Evolutionary conservation across 257 asterid species (phyloP), one percentile per base, ranked within the genome.

Genomic region (Hygrophila difformis): DNA sequence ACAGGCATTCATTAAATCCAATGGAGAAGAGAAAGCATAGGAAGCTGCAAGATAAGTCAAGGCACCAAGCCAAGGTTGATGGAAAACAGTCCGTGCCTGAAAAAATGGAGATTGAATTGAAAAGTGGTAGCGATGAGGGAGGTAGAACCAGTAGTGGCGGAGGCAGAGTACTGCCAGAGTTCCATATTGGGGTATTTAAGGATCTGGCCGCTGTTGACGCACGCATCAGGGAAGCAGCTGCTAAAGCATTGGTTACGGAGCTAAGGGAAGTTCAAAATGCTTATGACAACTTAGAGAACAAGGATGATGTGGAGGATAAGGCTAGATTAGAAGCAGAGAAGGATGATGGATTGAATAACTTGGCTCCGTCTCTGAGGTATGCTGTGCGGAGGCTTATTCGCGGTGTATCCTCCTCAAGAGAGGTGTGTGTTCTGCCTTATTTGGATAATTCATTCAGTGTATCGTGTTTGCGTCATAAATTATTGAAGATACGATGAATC

Each of bases 341-440:
- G 71, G 92, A 73, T 49, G 98, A 91, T 65, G 98, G 96, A 26
- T 70, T 91, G 84, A 65, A 86, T 67, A 71, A 74, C 52, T 82
- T 92, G 62, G 99, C 99, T 18, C 95, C 97, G 4, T 78, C 94
- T n/a, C 37, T 91, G 71, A 74, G 99, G 66, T 86, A 91, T 70
- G 97, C 97, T 3, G 74, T 91, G 55, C 75, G 97, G 65, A 91
- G 99, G 77, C 94, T 91, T 36, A 67, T 91, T 63, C 94, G 95
- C 1, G 97, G 99, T 1, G 87, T 91, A 53, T 86, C 94, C 51
- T 91, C 99, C 3, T 80, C 99, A 0, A 83, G 94, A 71, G 97
- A 91, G 99, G 97, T 85, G 47, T 12, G 55, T 0, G 28, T 60
- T n/a, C 11, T 53, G 38, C n/a, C n/a, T n/a, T n/a, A n/a, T n/a